These are phyloP conservation scores for Rosa chinensis DNA, from an alignment of 306 rosid species.

Conservation along the genomic window DNA sequence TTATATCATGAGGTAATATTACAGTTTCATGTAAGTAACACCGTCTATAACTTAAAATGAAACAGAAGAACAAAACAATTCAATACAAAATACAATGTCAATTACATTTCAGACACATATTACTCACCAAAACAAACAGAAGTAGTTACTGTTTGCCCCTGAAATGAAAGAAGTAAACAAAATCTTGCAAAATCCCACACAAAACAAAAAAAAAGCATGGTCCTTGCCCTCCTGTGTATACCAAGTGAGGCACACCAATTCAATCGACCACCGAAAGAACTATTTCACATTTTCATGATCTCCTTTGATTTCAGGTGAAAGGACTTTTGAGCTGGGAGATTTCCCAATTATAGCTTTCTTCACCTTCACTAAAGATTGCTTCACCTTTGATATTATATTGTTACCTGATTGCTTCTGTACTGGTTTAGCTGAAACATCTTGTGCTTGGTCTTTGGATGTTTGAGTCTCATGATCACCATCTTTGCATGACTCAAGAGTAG, in stretches of 20 bases:
- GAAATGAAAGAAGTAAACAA: not conserved
- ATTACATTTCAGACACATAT: constrained; percentile 9
- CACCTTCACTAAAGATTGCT: constrained; percentile 78
- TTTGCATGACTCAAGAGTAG: not conserved
- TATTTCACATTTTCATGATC: constrained; percentile 8
- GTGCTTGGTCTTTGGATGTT: constrained; percentile 1
- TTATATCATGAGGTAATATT: not conserved
- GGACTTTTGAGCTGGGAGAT: constrained; percentile 71
- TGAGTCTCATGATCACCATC: constrained; percentile 4
- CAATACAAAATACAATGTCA: constrained; percentile 7
- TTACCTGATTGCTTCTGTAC: constrained; percentile 70
- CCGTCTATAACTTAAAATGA: not conserved
- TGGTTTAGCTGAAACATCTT: constrained; percentile 45
- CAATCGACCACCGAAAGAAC: not conserved
- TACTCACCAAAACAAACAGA: constrained; percentile 12
- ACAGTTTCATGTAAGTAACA: not conserved
- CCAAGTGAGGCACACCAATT: constrained; percentile 8
- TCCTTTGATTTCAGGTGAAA: constrained; percentile 55
- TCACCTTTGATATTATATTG: constrained; percentile 72
- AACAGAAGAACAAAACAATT: not conserved
- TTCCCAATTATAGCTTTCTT: constrained; percentile 82
- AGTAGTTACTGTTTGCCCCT: not conserved
- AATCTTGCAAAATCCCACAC: constrained; percentile 16
- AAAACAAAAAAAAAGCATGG: constrained; percentile 8
- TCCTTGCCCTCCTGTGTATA: constrained; percentile 14